Conservation (phyloP, 1,139 yeast species). For the Pichia cactophila region DNA sequence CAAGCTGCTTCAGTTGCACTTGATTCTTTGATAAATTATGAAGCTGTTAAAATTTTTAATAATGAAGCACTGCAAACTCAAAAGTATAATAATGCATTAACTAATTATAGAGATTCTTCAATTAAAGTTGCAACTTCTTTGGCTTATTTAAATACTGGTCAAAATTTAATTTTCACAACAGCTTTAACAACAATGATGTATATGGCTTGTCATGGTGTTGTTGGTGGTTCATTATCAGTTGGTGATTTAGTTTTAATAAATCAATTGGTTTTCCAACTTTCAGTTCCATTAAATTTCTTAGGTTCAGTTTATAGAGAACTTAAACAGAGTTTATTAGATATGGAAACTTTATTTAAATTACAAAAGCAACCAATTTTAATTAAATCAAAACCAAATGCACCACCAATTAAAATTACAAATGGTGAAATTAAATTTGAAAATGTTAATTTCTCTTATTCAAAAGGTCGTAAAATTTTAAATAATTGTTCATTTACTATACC, state of each 20-base stretch:
- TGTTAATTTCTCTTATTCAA: slow-evolving; percentile 87
- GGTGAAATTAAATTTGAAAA: slow-evolving; percentile 87
- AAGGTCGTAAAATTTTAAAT: slow-evolving; percentile 74
- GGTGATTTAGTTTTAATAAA: slow-evolving; percentile 96
- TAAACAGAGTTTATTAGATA: slow-evolving; percentile 84
- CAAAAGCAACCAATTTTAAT: slow-evolving; percentile 70
- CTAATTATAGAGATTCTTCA: slow-evolving; percentile 70
- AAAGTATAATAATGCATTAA: slow-evolving; percentile 75
- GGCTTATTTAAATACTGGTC: slow-evolving; percentile 88
- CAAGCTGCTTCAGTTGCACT: slow-evolving; percentile 90
- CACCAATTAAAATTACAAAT: slow-evolving; percentile 43
- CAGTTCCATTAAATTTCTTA: slow-evolving; percentile 87
- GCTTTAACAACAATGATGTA: slow-evolving; percentile 98
- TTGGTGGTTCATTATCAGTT: slow-evolving; percentile 73
- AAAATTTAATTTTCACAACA: slow-evolving; percentile 79
- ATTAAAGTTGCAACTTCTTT: slow-evolving; percentile 88
- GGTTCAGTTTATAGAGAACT: slow-evolving; percentile 94
- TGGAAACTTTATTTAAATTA: slow-evolving; percentile 82
- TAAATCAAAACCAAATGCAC: slow-evolving; percentile 53
- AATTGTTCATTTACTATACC: slow-evolving; percentile 84
- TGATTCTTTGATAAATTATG: slow-evolving; percentile 89
- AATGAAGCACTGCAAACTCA: slow-evolving; percentile 72
- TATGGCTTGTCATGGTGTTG: slow-evolving; percentile 95
- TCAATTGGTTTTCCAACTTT: slow-evolving; percentile 90
- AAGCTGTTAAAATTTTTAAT: slow-evolving; percentile 89